phyloP scores from a whole-genome alignment of 257 asterid species.

The Solanum infundibuliforme region DNA sequence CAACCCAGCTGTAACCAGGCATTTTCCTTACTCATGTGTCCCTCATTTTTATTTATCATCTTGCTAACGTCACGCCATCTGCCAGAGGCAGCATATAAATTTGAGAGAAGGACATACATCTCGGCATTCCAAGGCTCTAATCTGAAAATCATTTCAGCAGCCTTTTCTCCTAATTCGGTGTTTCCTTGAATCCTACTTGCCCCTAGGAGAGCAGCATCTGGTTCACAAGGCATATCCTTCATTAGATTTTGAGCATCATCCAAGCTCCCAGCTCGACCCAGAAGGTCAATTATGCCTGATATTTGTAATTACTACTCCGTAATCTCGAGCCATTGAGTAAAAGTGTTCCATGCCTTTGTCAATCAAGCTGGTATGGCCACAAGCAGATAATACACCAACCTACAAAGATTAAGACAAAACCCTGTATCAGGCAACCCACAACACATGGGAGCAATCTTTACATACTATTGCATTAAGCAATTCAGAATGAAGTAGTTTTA shows the following conservation, averaged over 20 bases:
- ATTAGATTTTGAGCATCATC: slow-evolving; percentile 68
- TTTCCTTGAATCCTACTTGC: slow-evolving; percentile 86
- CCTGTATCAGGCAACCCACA: not conserved
- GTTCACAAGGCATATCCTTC: slow-evolving; percentile 66
- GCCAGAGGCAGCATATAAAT: slow-evolving; percentile 69
- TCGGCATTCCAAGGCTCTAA: slow-evolving; percentile 89
- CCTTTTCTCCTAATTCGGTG: slow-evolving; percentile 76
- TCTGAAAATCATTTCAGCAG: slow-evolving; percentile 71
- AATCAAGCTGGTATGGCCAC: slow-evolving; percentile 79
- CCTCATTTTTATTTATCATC: slow-evolving; percentile 64
- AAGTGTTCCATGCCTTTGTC: slow-evolving; percentile 64
- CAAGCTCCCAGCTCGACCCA: slow-evolving; percentile 83
- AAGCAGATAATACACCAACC: slow-evolving; percentile 84
- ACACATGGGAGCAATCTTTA: not conserved
- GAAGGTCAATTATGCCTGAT: slow-evolving; percentile 80
- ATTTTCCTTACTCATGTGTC: slow-evolving; percentile 54
- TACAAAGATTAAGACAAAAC: not conserved
- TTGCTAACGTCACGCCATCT: slow-evolving; percentile 76
- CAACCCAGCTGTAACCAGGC: slow-evolving; percentile 92
- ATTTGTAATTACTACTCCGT: slow-evolving; percentile 46
- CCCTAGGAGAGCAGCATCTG: slow-evolving; percentile 91
- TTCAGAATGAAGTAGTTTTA: not conserved
- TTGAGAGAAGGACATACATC: slow-evolving; percentile 26
- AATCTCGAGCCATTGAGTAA: slow-evolving; percentile 53
- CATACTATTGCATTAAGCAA: not conserved